Evolutionary conservation across 108 stramenopile genomes (phyloP).

Genomic region (Poteriospumella lacustris): DNA sequence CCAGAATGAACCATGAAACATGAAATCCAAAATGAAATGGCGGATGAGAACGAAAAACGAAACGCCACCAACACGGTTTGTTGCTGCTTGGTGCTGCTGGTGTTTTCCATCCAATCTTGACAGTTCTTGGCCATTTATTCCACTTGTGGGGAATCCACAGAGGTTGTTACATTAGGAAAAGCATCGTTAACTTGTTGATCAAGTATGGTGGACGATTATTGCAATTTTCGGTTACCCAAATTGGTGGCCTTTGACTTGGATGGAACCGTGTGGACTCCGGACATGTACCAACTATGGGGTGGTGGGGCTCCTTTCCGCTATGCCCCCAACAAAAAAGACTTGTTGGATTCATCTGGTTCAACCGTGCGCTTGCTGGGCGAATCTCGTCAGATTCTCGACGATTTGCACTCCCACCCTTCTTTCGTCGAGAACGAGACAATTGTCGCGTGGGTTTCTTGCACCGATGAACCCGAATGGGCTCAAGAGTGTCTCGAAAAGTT

Average conservation of each 20-base stretch:
- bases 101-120: no score
- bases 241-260: constrained; percentile 64
- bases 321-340: not conserved
- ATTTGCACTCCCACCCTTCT: not conserved
- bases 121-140: no score
- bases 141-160: no score
- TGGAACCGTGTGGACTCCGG: constrained; percentile 55
- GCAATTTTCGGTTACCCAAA: constrained; percentile 33
- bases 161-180: no score
- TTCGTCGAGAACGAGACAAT: not conserved
- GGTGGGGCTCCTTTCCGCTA: constrained; percentile 38
- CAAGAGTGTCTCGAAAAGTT: constrained; percentile 24
- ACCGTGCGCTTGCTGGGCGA: not conserved
- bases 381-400: not conserved
- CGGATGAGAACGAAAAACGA: no score
- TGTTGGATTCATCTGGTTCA: not conserved
- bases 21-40: no score
- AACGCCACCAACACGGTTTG: no score
- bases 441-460: constrained; percentile 25
- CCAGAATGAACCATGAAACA: no score
- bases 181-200: no score
- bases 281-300: constrained; percentile 53
- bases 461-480: constrained; percentile 31
- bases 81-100: no score
- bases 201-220: no score